Conservation (phyloP, 192 early-diverging fungal genomes). For the Paraglomus occultum region DNA sequence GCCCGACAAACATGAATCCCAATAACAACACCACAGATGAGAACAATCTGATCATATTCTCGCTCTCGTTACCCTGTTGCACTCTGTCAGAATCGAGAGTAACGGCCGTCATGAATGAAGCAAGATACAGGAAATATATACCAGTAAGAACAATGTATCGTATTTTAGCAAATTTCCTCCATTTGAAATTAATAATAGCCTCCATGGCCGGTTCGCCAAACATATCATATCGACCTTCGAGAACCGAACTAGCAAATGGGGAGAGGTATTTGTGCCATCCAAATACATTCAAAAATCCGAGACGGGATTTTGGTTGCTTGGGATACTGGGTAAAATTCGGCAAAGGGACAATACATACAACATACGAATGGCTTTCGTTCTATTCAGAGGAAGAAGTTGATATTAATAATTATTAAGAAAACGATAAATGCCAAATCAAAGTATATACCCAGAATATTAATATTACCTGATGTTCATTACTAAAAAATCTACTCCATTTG, state of each 20-base stretch:
- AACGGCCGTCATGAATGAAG: neutral
- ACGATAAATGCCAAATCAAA: too few species aligned
- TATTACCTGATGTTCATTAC: too few species aligned
- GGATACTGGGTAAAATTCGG: slow-evolving; percentile 10
- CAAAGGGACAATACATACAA: slow-evolving; percentile 8
- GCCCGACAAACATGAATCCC: neutral
- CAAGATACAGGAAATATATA: neutral
- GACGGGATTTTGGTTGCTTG: neutral
- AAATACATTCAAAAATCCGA: neutral
- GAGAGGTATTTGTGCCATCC: neutral
- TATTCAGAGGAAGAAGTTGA: neutral
- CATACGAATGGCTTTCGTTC: neutral
- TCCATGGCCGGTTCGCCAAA: slow-evolving; percentile 29
- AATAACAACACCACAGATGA: neutral
- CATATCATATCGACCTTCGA: slow-evolving; percentile 9
- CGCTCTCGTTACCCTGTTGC: neutral
- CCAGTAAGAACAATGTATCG: neutral
- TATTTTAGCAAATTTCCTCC: slow-evolving; percentile 20
- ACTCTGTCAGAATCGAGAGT: neutral
- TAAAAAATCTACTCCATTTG: neutral
- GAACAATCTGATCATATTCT: neutral
- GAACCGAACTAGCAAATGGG: neutral
- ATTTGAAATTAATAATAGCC: slow-evolving; percentile 28
- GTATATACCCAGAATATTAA: too few species aligned
- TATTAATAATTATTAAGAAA: too few species aligned